Evolutionary conservation across 305 asterid genomes (phyloP).

Genomic region (Andrographis paniculata): DNA sequence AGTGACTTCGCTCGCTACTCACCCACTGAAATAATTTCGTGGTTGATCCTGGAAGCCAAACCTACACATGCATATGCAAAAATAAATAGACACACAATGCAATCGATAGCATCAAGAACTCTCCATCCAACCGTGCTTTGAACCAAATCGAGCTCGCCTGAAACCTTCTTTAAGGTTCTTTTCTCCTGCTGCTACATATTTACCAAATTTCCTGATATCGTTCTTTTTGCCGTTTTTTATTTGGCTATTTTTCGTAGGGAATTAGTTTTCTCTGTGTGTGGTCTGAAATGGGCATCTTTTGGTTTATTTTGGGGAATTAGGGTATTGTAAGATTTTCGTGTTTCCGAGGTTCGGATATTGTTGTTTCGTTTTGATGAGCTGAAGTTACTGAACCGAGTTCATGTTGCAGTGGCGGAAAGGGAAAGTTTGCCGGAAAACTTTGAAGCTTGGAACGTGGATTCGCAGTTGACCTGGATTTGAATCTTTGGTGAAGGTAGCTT

Average conservation of each 20-base stretch:
- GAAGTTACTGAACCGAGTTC: conserved; percentile 13
- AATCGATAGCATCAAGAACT: neutral
- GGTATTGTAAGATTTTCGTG: conserved; percentile 4
- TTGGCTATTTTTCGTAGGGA: neutral
- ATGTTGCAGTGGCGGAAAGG: too few species aligned
- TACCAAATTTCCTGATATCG: conserved; percentile 24
- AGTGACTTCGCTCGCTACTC: neutral
- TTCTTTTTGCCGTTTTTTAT: conserved; percentile 3
- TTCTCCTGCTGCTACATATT: conserved; percentile 15
- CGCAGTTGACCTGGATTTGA: conserved; percentile 54
- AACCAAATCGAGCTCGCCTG: conserved; percentile 5
- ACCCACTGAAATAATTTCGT: neutral
- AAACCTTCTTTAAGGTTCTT: conserved; percentile 6
- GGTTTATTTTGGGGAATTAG: too few species aligned
- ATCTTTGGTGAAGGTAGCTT: conserved; percentile 31
- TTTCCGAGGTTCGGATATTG: neutral
- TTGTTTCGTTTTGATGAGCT: conserved; percentile 5
- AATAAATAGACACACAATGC: conserved; percentile 2
- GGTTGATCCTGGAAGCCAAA: neutral
- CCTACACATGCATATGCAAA: conserved; percentile 1
- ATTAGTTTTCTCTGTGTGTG: neutral
- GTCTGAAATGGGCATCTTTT: too few species aligned
- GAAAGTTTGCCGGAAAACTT: too few species aligned
- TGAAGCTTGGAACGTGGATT: conserved; percentile 34
- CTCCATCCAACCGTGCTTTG: neutral